phyloP scores from a whole-genome alignment of 2,329 filamentous ascomycete species.

The Aspergillus calidoustus region DNA sequence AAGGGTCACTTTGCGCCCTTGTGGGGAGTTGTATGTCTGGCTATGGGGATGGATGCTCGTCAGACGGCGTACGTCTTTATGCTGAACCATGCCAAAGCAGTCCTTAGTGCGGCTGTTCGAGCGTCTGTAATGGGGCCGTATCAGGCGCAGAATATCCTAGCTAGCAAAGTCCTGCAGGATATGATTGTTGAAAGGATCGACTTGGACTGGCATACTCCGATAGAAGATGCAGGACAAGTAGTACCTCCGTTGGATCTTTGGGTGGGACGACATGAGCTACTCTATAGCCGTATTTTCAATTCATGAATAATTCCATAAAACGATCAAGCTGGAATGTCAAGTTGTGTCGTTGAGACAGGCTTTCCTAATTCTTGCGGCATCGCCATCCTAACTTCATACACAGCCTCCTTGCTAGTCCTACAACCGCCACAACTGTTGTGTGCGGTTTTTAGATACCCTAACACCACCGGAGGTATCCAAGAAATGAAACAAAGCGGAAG shows the following conservation, averaged over 20 bases:
- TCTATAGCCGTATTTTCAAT: slow-evolving; percentile 71
- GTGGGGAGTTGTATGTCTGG: slow-evolving; percentile 61
- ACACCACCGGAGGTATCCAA: slow-evolving; percentile 40
- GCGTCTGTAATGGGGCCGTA: slow-evolving; percentile 69
- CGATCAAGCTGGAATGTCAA: slow-evolving; percentile 4
- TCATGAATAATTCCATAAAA: slow-evolving; percentile 48
- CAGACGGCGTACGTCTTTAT: slow-evolving; percentile 66
- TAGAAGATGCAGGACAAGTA: slow-evolving; percentile 63
- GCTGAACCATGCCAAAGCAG: slow-evolving; percentile 66
- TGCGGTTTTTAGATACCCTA: slow-evolving; percentile 28
- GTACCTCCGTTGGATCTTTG: slow-evolving; percentile 68
- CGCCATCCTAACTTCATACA: slow-evolving; percentile 30
- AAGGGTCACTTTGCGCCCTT: slow-evolving; percentile 65
- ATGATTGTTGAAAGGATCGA: slow-evolving; percentile 56
- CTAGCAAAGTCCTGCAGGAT: slow-evolving; percentile 56
- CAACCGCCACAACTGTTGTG: slow-evolving; percentile 30
- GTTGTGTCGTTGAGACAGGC: slow-evolving; percentile 23
- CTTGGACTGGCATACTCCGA: slow-evolving; percentile 52
- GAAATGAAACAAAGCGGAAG: slow-evolving; percentile 18
- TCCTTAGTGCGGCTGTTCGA: slow-evolving; percentile 65
- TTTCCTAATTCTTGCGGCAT: slow-evolving; percentile 29
- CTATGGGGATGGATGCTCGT: slow-evolving; percentile 56
- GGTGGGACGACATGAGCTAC: slow-evolving; percentile 67
- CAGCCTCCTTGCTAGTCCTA: slow-evolving; percentile 38
- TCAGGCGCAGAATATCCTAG: slow-evolving; percentile 64